These are phyloP conservation scores for Plasmodium ovale DNA, from an alignment of 169 alveolate genomes.

Conservation along the genomic window DNA sequence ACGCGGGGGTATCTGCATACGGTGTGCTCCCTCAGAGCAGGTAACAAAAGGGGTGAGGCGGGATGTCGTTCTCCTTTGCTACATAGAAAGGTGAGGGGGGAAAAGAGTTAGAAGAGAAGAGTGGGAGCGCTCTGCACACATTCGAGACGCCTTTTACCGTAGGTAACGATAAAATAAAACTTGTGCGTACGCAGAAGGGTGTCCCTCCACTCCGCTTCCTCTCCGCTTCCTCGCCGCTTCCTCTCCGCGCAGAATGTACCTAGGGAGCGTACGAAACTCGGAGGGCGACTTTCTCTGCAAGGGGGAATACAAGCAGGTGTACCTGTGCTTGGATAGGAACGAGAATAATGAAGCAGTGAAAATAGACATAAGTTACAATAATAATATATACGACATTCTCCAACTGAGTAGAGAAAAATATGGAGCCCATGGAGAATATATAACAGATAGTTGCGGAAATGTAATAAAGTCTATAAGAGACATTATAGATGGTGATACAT, in stretches of 20 bases:
- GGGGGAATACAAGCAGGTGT: conserved; percentile 71
- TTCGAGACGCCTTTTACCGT: no score
- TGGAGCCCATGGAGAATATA: conserved; percentile 48
- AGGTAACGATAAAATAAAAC: no score
- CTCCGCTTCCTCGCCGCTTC: neutral
- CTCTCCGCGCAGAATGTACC: conserved; percentile 1
- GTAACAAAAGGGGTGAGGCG: no score
- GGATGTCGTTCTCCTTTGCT: no score
- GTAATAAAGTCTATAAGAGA: conserved; percentile 51
- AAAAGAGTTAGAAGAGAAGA: no score
- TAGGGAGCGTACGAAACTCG: conserved; percentile 19
- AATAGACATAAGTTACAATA: conserved; percentile 54
- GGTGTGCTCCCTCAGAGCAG: no score
- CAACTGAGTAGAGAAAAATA: conserved; percentile 66
- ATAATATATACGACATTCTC: conserved; percentile 44
- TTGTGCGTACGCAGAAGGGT: neutral
- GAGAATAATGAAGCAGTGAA: conserved; percentile 48
- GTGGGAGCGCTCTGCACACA: no score
- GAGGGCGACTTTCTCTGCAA: conserved; percentile 38
- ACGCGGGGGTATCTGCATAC: no score
- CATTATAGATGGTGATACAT: conserved; percentile 69
- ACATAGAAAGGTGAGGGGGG: no score
- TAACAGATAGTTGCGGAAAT: conserved; percentile 59
- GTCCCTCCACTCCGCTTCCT: neutral
- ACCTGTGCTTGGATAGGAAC: conserved; percentile 25